These are phyloP conservation scores for Rutstroemia sp. DNA, from an alignment of 2,329 filamentous ascomycete genomes.

Conservation along the genomic window DNA sequence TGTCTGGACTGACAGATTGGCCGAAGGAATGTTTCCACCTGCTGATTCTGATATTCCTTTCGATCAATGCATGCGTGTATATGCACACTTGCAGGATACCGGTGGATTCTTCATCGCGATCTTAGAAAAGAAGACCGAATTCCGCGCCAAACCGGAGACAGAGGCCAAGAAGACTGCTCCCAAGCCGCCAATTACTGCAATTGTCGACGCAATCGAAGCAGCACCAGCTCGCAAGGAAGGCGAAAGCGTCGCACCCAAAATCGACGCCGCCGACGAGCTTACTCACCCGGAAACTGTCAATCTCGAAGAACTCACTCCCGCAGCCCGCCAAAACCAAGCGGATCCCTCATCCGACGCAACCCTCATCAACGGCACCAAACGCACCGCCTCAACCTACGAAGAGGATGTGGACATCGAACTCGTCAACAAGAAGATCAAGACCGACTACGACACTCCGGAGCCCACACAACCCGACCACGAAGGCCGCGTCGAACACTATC, in stretches of 20 bases:
- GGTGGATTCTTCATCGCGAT: slow-evolving; percentile 97
- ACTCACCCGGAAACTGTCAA: slow-evolving; percentile 17
- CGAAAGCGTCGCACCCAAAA: slow-evolving; percentile 25
- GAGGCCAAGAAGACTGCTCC: slow-evolving; percentile 41
- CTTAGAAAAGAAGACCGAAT: slow-evolving; percentile 83
- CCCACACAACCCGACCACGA: background rate
- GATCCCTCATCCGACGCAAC: slow-evolving; percentile 18
- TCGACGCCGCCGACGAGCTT: slow-evolving; percentile 27
- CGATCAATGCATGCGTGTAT: slow-evolving; percentile 87
- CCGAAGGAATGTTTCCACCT: slow-evolving; percentile 76
- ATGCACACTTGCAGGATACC: slow-evolving; percentile 92
- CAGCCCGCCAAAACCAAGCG: slow-evolving; percentile 28
- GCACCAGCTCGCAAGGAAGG: slow-evolving; percentile 26
- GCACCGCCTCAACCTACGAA: slow-evolving; percentile 30
- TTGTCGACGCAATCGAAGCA: slow-evolving; percentile 35
- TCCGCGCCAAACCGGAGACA: slow-evolving; percentile 67
- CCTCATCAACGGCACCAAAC: slow-evolving; percentile 27
- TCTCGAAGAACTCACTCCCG: slow-evolving; percentile 23
- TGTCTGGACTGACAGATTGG: slow-evolving; percentile 57
- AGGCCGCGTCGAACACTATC: slow-evolving; percentile 29
- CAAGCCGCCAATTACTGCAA: slow-evolving; percentile 31
- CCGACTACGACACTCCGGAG: slow-evolving; percentile 21
- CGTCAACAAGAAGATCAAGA: slow-evolving; percentile 40
- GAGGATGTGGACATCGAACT: slow-evolving; percentile 3
- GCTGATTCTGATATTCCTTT: slow-evolving; percentile 62